Evolutionary conservation across 208 protist species (phyloP).

Genomic region (Trypanosoma caninum): DNA sequence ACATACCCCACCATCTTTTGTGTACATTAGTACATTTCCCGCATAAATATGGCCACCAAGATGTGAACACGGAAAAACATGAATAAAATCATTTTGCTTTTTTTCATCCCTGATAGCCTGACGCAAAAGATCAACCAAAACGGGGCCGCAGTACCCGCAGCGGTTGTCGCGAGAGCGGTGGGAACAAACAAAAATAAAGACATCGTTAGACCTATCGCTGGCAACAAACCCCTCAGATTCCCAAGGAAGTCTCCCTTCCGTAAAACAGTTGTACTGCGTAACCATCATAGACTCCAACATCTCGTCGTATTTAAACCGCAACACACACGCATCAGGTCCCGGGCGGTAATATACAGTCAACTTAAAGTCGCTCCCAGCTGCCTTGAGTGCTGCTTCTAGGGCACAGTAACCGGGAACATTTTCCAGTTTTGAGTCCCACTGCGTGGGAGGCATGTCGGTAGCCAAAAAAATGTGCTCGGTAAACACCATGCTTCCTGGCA

Average conservation of each 20-base stretch:
- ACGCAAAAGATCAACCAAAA: constrained; percentile 80
- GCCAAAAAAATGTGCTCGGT: constrained; percentile 77
- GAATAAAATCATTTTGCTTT: constrained; percentile 30
- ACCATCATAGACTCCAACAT: constrained; percentile 33
- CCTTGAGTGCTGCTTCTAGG: too few species aligned
- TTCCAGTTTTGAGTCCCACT: constrained; percentile 64
- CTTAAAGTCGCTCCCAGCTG: constrained; percentile 9
- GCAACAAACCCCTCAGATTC: constrained; percentile 53
- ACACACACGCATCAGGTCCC: constrained; percentile 43
- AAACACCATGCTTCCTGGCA: constrained; percentile 78
- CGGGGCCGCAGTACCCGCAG: constrained; percentile 87
- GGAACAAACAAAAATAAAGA: constrained; percentile 84
- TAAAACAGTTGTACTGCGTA: constrained; percentile 57
- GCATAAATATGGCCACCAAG: constrained; percentile 90
- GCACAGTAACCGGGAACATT: constrained; percentile 20
- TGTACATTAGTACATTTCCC: constrained; percentile 90
- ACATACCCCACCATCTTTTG: constrained; percentile 70
- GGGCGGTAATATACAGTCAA: constrained; percentile 23
- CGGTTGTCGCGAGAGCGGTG: constrained; percentile 77
- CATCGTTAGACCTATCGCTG: constrained; percentile 73
- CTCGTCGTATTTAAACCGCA: constrained; percentile 54
- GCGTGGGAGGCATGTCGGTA: constrained; percentile 45
- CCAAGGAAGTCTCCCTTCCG: constrained; percentile 62
- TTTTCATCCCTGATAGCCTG: constrained; percentile 38
- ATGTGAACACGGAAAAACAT: constrained; percentile 76